phyloP scores from a whole-genome alignment of 192 early-diverging fungal genomes.

The Rhizophlyctis rosea region DNA sequence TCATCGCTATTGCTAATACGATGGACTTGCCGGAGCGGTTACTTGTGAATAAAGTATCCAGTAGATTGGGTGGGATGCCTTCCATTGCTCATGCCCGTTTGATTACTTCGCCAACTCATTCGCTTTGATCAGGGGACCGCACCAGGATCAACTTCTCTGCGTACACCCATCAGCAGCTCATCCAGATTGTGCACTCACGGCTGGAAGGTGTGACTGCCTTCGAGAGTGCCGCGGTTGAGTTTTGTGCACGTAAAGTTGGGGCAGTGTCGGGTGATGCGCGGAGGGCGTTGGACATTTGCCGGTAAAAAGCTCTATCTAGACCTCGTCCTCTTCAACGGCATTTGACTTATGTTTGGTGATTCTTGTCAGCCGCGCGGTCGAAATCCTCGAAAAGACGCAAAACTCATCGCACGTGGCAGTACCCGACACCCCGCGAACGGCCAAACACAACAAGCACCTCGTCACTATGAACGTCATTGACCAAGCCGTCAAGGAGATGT shows the following conservation, averaged over 20 bases:
- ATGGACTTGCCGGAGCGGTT: constrained; percentile 97
- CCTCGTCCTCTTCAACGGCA: constrained; percentile 5
- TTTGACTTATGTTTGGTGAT: background rate
- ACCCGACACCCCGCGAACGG: background rate
- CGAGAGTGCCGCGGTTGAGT: constrained; percentile 82
- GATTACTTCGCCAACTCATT: no score
- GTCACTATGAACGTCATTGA: constrained; percentile 55
- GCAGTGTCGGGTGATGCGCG: constrained; percentile 96
- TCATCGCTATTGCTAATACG: constrained; percentile 96
- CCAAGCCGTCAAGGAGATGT: constrained; percentile 84
- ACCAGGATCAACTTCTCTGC: constrained; percentile 91
- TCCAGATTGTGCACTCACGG: constrained; percentile 79
- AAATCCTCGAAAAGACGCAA: constrained; percentile 21
- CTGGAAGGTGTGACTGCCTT: constrained; percentile 66
- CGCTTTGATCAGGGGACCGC: no score
- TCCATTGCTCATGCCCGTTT: no score
- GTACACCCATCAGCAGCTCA: constrained; percentile 83
- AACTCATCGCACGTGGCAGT: background rate
- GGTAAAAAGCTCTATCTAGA: constrained; percentile 39
- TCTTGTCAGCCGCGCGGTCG: constrained; percentile 29
- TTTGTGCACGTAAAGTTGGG: constrained; percentile 93
- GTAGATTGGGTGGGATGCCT: constrained; percentile 68
- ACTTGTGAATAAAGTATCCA: constrained; percentile 83
- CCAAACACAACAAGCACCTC: background rate
- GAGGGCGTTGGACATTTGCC: constrained; percentile 90